These are phyloP conservation scores for Penicillium salamii DNA, from an alignment of 495 filamentous ascomycete genomes.

Conservation along the genomic window DNA sequence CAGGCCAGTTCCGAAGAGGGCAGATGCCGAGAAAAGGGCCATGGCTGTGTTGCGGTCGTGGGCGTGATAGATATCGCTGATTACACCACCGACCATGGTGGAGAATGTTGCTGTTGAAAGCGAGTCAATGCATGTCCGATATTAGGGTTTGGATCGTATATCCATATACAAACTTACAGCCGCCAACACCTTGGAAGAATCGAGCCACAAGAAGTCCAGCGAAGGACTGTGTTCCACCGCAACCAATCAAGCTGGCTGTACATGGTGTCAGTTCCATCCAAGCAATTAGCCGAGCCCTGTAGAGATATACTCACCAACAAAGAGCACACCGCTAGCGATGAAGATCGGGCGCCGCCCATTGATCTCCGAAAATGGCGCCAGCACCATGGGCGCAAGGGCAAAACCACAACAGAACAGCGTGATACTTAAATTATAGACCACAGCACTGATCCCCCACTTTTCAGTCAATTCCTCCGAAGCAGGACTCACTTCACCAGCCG, in stretches of 20 bases:
- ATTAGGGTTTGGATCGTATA: background rate
- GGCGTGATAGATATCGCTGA: slow-evolving; percentile 82
- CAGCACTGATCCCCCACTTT: slow-evolving; percentile 59
- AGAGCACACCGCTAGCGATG: slow-evolving; percentile 67
- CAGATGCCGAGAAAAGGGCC: slow-evolving; percentile 76
- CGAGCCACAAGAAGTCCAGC: slow-evolving; percentile 74
- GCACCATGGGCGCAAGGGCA: slow-evolving; percentile 79
- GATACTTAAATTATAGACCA: slow-evolving; percentile 72
- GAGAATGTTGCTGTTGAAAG: slow-evolving; percentile 63
- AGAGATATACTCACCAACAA: slow-evolving; percentile 40
- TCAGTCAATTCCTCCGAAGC: slow-evolving; percentile 58
- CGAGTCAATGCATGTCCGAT: background rate
- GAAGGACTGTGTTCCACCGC: slow-evolving; percentile 68
- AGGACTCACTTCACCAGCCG: slow-evolving; percentile 76
- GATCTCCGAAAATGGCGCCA: slow-evolving; percentile 89
- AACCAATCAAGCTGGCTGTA: slow-evolving; percentile 65
- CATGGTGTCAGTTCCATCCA: slow-evolving; percentile 4
- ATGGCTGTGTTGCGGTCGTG: slow-evolving; percentile 84
- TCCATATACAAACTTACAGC: slow-evolving; percentile 38
- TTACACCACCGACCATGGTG: slow-evolving; percentile 90
- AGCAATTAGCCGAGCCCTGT: background rate
- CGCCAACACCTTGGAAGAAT: slow-evolving; percentile 72
- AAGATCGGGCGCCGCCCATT: slow-evolving; percentile 82
- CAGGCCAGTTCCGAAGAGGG: slow-evolving; percentile 76
- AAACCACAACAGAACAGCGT: slow-evolving; percentile 84